Evolutionary conservation across 2,329 filamentous ascomycete species (phyloP).

Genomic region (Fusarium sororula): DNA sequence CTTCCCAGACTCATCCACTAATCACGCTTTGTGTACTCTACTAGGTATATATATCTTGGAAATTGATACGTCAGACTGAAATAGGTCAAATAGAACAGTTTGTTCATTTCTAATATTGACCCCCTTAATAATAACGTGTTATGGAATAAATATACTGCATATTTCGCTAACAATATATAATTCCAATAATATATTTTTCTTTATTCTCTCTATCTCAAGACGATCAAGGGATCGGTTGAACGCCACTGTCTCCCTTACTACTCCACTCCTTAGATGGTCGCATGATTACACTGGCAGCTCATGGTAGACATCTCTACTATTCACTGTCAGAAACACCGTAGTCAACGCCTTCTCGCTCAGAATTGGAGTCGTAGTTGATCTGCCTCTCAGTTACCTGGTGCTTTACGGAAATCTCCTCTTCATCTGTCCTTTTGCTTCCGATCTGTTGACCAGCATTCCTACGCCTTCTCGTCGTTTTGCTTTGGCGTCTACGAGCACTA

Average conservation of each 20-base stretch:
- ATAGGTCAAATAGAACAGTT: too few species aligned
- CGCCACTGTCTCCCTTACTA: not conserved
- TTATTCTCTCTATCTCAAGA: not conserved
- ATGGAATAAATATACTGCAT: too few species aligned
- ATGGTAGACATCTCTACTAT: not conserved
- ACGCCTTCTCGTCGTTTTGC: not conserved
- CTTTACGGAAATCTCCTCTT: rapidly evolving
- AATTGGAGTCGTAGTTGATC: not conserved
- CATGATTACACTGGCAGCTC: rapidly evolving
- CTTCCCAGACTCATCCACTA: not conserved
- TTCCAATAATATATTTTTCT: rapidly evolving
- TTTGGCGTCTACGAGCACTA: not conserved
- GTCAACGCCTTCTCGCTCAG: not conserved
- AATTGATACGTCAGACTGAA: too few species aligned
- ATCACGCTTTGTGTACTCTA: not conserved
- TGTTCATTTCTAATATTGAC: too few species aligned
- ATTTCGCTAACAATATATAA: rapidly evolving
- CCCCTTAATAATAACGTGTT: too few species aligned
- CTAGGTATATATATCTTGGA: not conserved
- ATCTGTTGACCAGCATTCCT: too few species aligned
- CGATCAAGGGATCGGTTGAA: not conserved
- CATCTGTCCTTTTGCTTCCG: not conserved
- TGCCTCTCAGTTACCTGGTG: rapidly evolving
- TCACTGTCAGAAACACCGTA: not conserved
- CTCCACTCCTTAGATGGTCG: not conserved